Evolutionary conservation across 169 alveolate genomes (phyloP).

Genomic region (Plasmodium relictum): DNA sequence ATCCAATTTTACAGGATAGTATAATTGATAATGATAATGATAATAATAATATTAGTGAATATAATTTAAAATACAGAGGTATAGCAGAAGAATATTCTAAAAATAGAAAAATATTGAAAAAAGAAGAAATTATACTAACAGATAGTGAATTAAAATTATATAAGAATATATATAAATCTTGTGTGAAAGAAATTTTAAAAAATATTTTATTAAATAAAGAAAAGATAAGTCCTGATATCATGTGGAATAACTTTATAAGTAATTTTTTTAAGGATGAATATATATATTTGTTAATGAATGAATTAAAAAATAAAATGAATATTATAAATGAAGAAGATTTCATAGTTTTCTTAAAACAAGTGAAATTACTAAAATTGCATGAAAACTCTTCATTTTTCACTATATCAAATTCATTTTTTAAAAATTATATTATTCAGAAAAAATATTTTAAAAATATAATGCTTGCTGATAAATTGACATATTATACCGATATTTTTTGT

Average conservation of each 20-base stretch:
- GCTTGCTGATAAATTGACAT: constrained; percentile 64
- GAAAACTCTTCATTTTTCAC: constrained; percentile 25
- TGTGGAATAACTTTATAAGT: constrained; percentile 57
- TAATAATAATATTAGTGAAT: not conserved
- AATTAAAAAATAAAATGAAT: constrained; percentile 18
- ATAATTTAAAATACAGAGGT: too few relatives aligned
- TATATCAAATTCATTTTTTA: constrained; percentile 15
- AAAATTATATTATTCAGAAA: constrained; percentile 31
- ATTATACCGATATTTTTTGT: constrained; percentile 69
- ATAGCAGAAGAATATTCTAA: not conserved
- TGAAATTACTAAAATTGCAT: constrained; percentile 24
- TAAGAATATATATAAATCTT: constrained; percentile 37
- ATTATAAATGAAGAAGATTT: constrained; percentile 40
- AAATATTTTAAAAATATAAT: constrained; percentile 28
- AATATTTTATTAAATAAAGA: constrained; percentile 38
- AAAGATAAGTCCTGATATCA: not conserved
- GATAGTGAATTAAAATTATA: constrained; percentile 19
- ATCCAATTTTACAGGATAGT: too few relatives aligned
- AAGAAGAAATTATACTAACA: constrained; percentile 1
- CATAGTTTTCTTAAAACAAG: constrained; percentile 38
- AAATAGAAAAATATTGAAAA: not conserved
- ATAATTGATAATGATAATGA: not conserved
- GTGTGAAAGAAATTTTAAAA: constrained; percentile 41
- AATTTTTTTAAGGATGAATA: constrained; percentile 59
- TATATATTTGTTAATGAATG: constrained; percentile 23